Percentiles rank a stretch among this genome's conserved stretches.
These are phyloP conservation scores for Mycena haematopus DNA, from an alignment of 768 basidiomycete genomes.

Conservation along the genomic window DNA sequence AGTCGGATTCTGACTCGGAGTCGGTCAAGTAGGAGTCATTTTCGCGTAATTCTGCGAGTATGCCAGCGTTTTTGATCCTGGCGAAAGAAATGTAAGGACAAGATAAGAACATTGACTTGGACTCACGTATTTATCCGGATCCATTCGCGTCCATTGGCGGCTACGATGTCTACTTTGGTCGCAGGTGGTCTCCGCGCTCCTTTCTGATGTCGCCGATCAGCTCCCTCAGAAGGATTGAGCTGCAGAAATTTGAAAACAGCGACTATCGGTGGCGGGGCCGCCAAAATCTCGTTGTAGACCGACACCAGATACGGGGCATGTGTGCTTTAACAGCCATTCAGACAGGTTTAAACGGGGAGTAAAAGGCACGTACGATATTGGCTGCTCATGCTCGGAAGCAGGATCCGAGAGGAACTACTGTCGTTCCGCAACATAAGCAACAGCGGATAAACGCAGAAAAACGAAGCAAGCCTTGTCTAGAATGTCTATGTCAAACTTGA, in stretches of 20 bases:
- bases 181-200: constrained; percentile 20
- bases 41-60: constrained; percentile 83
- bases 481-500: constrained; percentile 52
- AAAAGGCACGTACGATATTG: constrained; percentile 47
- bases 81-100: background rate
- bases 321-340: constrained; percentile 39
- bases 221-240: constrained; percentile 8
- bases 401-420: constrained; percentile 72
- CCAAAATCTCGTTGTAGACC: constrained; percentile 81
- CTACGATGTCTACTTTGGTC: constrained; percentile 84
- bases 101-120: background rate
- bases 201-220: constrained; percentile 21
- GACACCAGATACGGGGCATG: constrained; percentile 84
- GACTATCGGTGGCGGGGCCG: constrained; percentile 61
- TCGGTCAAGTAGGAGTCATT: constrained; percentile 84
- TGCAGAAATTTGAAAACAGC: constrained; percentile 60
- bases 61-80: constrained; percentile 79
- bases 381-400: constrained; percentile 48
- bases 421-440: constrained; percentile 17
- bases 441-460: constrained; percentile 18
- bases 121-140: constrained; percentile 87
- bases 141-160: constrained; percentile 78
- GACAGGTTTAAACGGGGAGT: background rate
- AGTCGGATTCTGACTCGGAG: constrained; percentile 58
- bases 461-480: constrained; percentile 48